Evolutionary conservation across 768 basidiomycete genomes (phyloP).

Genomic region (Xerocomus brunneocitrinus): DNA sequence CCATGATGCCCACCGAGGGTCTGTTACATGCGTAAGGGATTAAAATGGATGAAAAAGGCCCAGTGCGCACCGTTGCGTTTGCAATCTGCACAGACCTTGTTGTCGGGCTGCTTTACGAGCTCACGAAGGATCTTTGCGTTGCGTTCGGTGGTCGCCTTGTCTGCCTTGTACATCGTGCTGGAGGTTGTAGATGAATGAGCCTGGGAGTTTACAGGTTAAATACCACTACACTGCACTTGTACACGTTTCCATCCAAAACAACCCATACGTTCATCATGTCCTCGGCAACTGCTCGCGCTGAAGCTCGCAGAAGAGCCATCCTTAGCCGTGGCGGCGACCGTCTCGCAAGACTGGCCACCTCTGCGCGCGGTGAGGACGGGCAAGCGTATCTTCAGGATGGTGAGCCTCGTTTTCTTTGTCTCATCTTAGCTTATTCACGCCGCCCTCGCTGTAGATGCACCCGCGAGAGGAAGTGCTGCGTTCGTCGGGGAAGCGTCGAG

Average conservation of each 20-base stretch:
- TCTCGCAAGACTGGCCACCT: constrained; percentile 74
- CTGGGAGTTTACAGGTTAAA: not conserved
- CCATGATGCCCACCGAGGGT: constrained; percentile 98
- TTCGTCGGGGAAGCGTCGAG: constrained; percentile 37
- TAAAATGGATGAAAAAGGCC: not conserved
- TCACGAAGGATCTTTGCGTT: constrained; percentile 78
- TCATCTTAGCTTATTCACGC: not conserved
- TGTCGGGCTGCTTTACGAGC: constrained; percentile 83
- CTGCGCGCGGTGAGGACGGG: constrained; percentile 66
- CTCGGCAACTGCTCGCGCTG: constrained; percentile 64
- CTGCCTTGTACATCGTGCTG: constrained; percentile 49
- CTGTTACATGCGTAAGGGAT: constrained; percentile 36
- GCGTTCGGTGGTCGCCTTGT: constrained; percentile 81
- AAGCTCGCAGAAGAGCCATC: constrained; percentile 75
- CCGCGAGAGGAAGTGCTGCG: constrained; percentile 17
- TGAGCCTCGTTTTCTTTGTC: not conserved
- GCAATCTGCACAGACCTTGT: constrained; percentile 95
- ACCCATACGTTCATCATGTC: constrained; percentile 15
- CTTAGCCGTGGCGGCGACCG: constrained; percentile 67
- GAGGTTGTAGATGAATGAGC: not conserved
- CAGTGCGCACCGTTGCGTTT: constrained; percentile 82
- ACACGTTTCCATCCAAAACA: constrained; percentile 6
- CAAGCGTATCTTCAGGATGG: constrained; percentile 51
- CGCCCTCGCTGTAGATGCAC: constrained; percentile 4
- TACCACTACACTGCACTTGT: not conserved